Percentiles rank a stretch among this genome's conserved stretches.
Conservation (phyloP, 306 rosid genomes). For the Cyamopsis tetragonoloba region DNA sequence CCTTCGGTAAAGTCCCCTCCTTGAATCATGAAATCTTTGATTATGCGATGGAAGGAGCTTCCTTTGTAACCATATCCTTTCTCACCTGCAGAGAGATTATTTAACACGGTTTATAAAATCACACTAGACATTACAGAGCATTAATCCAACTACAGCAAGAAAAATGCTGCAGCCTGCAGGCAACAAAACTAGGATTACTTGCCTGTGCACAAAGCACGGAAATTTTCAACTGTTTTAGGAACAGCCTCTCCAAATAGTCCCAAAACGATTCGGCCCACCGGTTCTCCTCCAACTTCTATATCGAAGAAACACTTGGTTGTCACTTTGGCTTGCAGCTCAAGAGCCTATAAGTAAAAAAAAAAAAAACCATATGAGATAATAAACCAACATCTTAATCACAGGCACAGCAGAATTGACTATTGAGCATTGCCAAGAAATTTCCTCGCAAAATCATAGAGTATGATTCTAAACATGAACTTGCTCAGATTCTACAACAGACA, state of each 20-base stretch:
- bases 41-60: conserved; percentile 84
- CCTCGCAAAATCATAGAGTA: not conserved
- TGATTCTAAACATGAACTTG: not conserved
- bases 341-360: conserved; percentile 40
- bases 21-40: conserved; percentile 93
- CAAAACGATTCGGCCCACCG: conserved; percentile 57
- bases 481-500: not conserved
- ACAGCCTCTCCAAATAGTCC: conserved; percentile 77
- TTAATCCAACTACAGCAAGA: conserved; percentile 8
- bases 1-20: conserved; percentile 97
- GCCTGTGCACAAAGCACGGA: conserved; percentile 92
- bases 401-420: not conserved
- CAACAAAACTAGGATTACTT: conserved; percentile 25
- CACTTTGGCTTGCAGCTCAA: conserved; percentile 72
- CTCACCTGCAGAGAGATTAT: conserved; percentile 61
- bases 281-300: conserved; percentile 69
- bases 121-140: conserved; percentile 9
- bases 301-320: conserved; percentile 79
- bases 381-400: conserved; percentile 1
- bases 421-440: not conserved
- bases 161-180: not conserved
- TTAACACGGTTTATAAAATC: conserved; percentile 15
- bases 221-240: conserved; percentile 81
- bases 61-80: conserved; percentile 94
- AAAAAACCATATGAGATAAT: conserved; percentile 17